These are phyloP conservation scores for Sicyos baderoa DNA, from an alignment of 306 rosid genomes.

Conservation along the genomic window DNA sequence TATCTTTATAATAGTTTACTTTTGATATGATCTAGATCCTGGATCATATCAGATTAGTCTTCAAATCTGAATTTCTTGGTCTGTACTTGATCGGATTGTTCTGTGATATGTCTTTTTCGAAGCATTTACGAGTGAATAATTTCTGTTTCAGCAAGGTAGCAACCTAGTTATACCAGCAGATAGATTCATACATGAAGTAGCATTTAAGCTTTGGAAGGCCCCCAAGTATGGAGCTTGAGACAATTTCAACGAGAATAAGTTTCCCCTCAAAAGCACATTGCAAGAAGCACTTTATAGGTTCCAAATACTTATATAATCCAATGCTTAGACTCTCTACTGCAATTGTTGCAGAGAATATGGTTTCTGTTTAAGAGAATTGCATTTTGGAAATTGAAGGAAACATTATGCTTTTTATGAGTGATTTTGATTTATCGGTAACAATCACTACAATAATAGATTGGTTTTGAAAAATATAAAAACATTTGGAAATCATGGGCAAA, in stretches of 20 bases:
- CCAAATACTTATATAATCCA: not conserved
- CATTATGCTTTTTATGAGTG: not conserved
- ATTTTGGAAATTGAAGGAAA: not conserved
- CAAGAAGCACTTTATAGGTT: not conserved
- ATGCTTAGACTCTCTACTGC: not conserved
- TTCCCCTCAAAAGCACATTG: not conserved
- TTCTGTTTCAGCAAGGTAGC: slow-evolving; percentile 52
- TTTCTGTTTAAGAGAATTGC: slow-evolving; percentile 11
- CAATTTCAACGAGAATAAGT: slow-evolving; percentile 5
- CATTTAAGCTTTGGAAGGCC: slow-evolving; percentile 96
- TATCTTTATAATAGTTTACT: too few species aligned
- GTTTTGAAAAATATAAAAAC: too few species aligned
- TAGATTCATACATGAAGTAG: slow-evolving; percentile 84
- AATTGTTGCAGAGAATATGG: not conserved
- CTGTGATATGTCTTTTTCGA: not conserved
- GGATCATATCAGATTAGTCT: too few species aligned
- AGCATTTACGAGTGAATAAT: not conserved
- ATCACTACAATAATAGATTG: not conserved
- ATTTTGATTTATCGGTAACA: not conserved
- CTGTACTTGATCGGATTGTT: not conserved
- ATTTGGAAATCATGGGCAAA: too few species aligned
- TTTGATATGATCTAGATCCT: too few species aligned
- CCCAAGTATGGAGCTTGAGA: slow-evolving; percentile 91
- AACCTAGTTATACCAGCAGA: slow-evolving; percentile 85
- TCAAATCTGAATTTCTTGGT: not conserved